Percentiles rank a stretch among this genome's conserved stretches.
These are phyloP conservation scores for sorghum (Sorghum bicolor) DNA, from an alignment of 176 grass and related monocot species.

Conservation along the genomic window DNA sequence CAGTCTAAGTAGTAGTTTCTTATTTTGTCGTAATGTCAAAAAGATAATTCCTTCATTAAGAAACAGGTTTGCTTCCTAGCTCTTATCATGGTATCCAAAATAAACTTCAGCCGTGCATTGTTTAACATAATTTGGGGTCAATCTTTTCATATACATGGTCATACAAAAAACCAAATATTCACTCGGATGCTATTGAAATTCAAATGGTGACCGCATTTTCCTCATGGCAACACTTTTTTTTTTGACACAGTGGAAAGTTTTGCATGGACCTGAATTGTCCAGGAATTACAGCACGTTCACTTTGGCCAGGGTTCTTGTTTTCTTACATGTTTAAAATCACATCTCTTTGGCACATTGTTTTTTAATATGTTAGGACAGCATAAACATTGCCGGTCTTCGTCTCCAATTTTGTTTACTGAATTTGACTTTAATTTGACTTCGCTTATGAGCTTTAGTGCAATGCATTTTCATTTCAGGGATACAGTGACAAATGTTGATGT, in stretches of 20 bases:
- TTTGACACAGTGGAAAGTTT: background rate
- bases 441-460: constrained; percentile 19
- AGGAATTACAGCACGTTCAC: background rate
- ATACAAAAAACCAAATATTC: background rate
- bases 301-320: background rate
- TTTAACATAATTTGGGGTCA: background rate
- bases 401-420: background rate
- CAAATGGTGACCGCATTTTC: background rate
- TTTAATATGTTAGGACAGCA: background rate
- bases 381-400: background rate
- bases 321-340: background rate
- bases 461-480: constrained; percentile 47
- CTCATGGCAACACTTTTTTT: background rate
- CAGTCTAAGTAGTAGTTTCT: background rate
- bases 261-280: background rate
- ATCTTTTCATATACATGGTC: background rate
- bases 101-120: background rate
- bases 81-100: background rate
- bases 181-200: background rate
- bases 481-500: constrained; percentile 38
- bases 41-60: background rate
- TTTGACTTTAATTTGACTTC: background rate
- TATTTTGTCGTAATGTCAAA: background rate
- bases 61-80: background rate
- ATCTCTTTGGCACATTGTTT: background rate